A percentile compares a stretch with the other conserved stretches of the same genome.
Evolutionary conservation across 2,329 filamentous ascomycete species (phyloP).

Genomic region (Didymella sp.): DNA sequence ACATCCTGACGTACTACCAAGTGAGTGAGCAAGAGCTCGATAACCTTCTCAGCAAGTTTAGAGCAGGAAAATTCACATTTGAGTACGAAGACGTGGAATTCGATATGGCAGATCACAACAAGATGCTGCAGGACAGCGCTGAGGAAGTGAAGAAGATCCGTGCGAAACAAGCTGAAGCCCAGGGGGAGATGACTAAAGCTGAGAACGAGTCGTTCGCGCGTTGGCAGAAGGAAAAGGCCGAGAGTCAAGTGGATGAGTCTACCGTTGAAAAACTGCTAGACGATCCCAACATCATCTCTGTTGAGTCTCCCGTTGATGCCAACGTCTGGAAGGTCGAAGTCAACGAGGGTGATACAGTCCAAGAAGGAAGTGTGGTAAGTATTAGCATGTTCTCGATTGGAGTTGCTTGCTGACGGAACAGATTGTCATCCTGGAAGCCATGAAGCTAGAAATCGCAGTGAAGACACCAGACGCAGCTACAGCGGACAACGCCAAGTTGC

Average conservation of each 20-base stretch:
- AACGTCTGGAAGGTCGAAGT: slow-evolving; percentile 57
- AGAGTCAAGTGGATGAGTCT: slow-evolving; percentile 56
- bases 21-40: slow-evolving; percentile 62
- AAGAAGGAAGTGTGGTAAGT: slow-evolving; percentile 42
- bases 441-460: slow-evolving; percentile 58
- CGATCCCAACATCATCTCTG: slow-evolving; percentile 48
- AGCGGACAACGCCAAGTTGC: slow-evolving; percentile 28
- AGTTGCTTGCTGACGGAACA: slow-evolving; percentile 17
- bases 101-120: slow-evolving; percentile 64
- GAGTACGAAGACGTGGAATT: slow-evolving; percentile 59
- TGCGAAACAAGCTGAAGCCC: slow-evolving; percentile 55
- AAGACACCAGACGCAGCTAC: slow-evolving; percentile 43
- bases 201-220: slow-evolving; percentile 55
- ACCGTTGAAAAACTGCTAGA: slow-evolving; percentile 59
- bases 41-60: slow-evolving; percentile 56
- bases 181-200: slow-evolving; percentile 57
- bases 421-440: slow-evolving; percentile 55
- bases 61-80: slow-evolving; percentile 60
- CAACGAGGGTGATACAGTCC: slow-evolving; percentile 47
- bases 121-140: slow-evolving; percentile 54
- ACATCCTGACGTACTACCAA: slow-evolving; percentile 63
- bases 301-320: slow-evolving; percentile 55
- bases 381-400: background rate
- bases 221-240: slow-evolving; percentile 55
- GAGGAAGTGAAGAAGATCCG: slow-evolving; percentile 58